A percentile compares a stretch with the other conserved stretches of the same genome.
Evolutionary conservation across 2,329 filamentous ascomycete genomes (phyloP).

Genomic region (Hypoxylon sp.): DNA sequence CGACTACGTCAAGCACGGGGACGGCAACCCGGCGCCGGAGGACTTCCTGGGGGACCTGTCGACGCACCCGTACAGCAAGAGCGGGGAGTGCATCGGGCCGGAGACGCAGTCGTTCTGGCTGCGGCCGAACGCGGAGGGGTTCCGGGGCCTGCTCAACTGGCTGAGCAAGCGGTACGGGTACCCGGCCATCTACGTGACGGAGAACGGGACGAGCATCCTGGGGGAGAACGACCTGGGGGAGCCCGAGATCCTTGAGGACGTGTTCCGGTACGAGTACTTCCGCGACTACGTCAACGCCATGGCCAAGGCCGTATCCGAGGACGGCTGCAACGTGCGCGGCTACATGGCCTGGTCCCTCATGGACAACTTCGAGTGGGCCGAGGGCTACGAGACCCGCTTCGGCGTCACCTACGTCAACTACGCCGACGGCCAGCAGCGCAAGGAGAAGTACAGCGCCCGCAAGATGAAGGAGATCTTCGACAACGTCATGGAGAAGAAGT

Average conservation of each 20-base stretch:
- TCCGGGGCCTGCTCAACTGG: constrained; percentile 80
- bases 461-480: constrained; percentile 76
- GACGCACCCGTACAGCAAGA: constrained; percentile 73
- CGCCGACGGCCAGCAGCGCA: constrained; percentile 76
- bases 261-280: constrained; percentile 84
- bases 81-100: constrained; percentile 76
- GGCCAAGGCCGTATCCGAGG: constrained; percentile 73
- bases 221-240: constrained; percentile 79
- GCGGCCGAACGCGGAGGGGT: constrained; percentile 76
- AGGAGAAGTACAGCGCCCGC: constrained; percentile 84
- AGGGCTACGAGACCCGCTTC: constrained; percentile 87
- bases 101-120: constrained; percentile 87
- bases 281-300: constrained; percentile 78
- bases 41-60: constrained; percentile 82
- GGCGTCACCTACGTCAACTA: constrained; percentile 88
- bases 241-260: constrained; percentile 78
- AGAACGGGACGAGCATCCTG: constrained; percentile 86
- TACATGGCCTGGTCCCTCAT: constrained; percentile 90
- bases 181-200: constrained; percentile 85
- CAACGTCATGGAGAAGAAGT: constrained; percentile 70
- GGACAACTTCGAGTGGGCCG: constrained; percentile 94
- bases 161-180: constrained; percentile 77
- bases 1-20: constrained; percentile 82
- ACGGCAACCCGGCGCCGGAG: constrained; percentile 64
- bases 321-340: constrained; percentile 79